These are phyloP conservation scores for Paraconiothyrium brasiliense DNA, from an alignment of 2,329 filamentous ascomycete genomes.

Conservation along the genomic window DNA sequence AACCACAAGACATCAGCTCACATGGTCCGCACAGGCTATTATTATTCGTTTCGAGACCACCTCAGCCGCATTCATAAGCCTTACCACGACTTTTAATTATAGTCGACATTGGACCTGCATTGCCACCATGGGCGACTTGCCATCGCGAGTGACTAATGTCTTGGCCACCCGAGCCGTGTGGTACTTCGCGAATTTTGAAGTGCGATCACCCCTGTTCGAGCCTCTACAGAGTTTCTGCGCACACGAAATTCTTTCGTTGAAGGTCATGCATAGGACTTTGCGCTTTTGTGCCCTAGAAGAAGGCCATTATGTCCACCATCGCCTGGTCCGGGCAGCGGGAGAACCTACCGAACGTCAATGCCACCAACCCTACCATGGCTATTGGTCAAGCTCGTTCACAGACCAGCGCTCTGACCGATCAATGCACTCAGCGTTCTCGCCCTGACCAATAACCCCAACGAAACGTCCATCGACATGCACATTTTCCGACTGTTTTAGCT, in stretches of 20 bases:
- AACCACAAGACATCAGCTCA: not conserved
- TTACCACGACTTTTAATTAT: not conserved
- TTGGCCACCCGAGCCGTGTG: not conserved
- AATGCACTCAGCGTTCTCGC: not conserved
- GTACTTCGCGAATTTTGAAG: not conserved
- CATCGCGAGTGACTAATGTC: not conserved
- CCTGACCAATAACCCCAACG: not conserved
- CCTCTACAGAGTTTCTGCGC: not conserved
- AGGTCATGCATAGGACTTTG: not conserved
- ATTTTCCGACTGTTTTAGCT: not conserved
- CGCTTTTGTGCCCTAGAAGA: not conserved
- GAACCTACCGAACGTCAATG: not conserved
- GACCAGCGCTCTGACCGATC: not conserved
- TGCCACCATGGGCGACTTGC: not conserved
- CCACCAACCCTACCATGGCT: not conserved
- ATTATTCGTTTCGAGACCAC: not conserved
- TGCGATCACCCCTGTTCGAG: not conserved
- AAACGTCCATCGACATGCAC: not conserved
- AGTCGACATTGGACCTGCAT: not conserved
- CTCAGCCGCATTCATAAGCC: slow-evolving; percentile 5
- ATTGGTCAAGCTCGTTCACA: not conserved
- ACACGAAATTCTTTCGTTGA: not conserved
- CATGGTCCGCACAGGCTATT: slow-evolving; percentile 3
- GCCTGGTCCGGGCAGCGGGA: not conserved
- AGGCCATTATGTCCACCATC: not conserved